Evolutionary conservation across 169 alveolate species (phyloP).

Genomic region (Theileria sp.): DNA sequence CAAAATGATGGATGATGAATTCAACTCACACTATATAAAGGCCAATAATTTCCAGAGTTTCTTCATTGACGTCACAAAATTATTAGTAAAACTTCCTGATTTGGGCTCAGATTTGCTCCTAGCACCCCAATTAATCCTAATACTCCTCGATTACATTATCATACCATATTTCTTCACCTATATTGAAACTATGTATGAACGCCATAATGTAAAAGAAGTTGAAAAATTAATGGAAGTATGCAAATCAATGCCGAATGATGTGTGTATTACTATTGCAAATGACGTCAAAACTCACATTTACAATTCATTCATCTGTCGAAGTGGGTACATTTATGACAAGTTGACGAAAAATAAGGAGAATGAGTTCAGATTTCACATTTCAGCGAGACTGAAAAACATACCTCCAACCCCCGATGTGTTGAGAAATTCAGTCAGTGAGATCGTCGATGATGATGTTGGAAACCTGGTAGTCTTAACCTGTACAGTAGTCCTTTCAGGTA

Average conservation of each 20-base stretch:
- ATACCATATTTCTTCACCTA: conserved; percentile 26
- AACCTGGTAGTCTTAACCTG: conserved; percentile 11
- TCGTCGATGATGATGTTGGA: conserved; percentile 39
- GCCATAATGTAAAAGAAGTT: conserved; percentile 9
- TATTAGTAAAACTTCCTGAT: conserved; percentile 8
- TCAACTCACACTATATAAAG: conserved; percentile 19
- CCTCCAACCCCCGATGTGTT: conserved; percentile 31
- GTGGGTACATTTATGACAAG: neutral
- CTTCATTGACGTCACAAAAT: conserved; percentile 41
- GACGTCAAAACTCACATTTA: conserved; percentile 3
- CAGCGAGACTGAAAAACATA: conserved; percentile 35
- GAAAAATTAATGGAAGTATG: neutral
- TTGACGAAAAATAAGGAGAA: neutral
- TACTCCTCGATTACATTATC: conserved; percentile 16
- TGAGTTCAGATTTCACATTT: conserved; percentile 16
- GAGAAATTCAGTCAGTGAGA: conserved; percentile 25
- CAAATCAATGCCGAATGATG: neutral
- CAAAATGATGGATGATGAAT: conserved; percentile 27
- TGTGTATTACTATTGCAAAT: neutral
- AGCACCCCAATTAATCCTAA: conserved; percentile 35
- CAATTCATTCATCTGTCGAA: neutral
- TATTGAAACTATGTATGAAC: conserved; percentile 5
- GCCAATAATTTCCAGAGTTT: conserved; percentile 32
- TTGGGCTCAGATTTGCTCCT: conserved; percentile 34
- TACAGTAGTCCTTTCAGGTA: conserved; percentile 42